phyloP scores from a whole-genome alignment of 192 early-diverging fungal species.

The Oehlia diaphana region DNA sequence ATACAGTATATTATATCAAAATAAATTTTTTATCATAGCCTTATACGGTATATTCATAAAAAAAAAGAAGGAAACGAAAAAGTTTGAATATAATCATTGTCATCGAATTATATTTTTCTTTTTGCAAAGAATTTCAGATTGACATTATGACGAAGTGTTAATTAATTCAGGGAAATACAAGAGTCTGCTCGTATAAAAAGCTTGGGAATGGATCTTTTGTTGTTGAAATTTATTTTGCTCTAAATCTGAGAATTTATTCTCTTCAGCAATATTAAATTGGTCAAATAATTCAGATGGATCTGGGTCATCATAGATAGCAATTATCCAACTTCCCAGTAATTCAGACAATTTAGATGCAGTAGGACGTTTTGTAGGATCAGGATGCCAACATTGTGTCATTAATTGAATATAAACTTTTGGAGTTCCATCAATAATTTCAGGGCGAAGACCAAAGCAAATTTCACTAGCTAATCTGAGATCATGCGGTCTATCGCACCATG shows the following conservation, averaged over 20 bases:
- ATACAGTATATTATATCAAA: too few species aligned
- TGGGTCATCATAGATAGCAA: not conserved
- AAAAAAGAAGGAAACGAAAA: too few species aligned
- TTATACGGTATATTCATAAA: too few species aligned
- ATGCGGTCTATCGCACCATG: conserved; percentile 31
- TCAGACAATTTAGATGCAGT: not conserved
- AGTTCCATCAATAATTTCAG: conserved; percentile 36
- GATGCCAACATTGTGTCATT: conserved; percentile 42
- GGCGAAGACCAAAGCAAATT: conserved; percentile 35
- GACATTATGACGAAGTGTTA: too few species aligned
- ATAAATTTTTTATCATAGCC: too few species aligned
- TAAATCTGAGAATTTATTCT: not conserved
- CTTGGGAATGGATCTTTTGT: not conserved
- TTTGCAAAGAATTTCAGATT: too few species aligned
- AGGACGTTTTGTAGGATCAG: conserved; percentile 27
- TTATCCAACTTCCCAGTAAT: not conserved
- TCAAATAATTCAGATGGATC: not conserved
- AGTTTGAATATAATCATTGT: too few species aligned
- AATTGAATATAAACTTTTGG: conserved; percentile 36
- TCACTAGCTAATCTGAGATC: conserved; percentile 31
- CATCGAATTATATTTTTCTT: too few species aligned
- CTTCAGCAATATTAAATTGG: conserved; percentile 2
- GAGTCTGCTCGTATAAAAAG: not conserved
- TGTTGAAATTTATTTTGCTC: not conserved
- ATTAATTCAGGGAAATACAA: too few species aligned